Evolutionary conservation across 495 filamentous ascomycete genomes (phyloP).

Genomic region (Talaromyces wortmannii): DNA sequence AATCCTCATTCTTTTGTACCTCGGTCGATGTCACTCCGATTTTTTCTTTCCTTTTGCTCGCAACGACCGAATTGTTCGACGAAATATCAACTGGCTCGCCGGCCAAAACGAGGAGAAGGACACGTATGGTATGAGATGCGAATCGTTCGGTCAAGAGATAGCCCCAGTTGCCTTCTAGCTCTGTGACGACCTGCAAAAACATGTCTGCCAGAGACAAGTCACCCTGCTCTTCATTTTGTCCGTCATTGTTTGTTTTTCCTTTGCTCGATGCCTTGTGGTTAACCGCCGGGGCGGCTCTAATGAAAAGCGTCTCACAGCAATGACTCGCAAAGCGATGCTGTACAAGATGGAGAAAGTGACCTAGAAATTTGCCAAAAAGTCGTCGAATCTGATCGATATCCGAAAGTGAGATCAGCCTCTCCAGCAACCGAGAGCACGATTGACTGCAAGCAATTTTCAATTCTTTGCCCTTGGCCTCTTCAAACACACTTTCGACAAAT

Average conservation of each 20-base stretch:
- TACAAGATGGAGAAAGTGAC: slow-evolving; percentile 83
- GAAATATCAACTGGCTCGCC: slow-evolving; percentile 66
- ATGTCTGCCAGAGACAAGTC: slow-evolving; percentile 71
- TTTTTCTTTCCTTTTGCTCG: slow-evolving; percentile 87
- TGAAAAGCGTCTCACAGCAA: slow-evolving; percentile 91
- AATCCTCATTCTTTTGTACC: slow-evolving; percentile 17
- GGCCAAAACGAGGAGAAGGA: slow-evolving; percentile 77
- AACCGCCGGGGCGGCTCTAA: slow-evolving; percentile 70
- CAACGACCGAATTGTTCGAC: slow-evolving; percentile 60
- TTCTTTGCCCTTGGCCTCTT: slow-evolving; percentile 84
- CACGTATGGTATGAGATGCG: slow-evolving; percentile 83
- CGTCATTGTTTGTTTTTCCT: slow-evolving; percentile 29
- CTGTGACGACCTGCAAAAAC: slow-evolving; percentile 73
- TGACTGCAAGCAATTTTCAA: slow-evolving; percentile 93
- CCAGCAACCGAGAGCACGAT: slow-evolving; percentile 88
- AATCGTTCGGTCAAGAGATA: slow-evolving; percentile 81
- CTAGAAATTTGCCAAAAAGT: slow-evolving; percentile 74
- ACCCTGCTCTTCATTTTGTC: slow-evolving; percentile 21
- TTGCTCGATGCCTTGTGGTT: slow-evolving; percentile 50
- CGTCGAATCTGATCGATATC: slow-evolving; percentile 74
- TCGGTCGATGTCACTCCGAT: slow-evolving; percentile 44
- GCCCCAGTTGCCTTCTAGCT: slow-evolving; percentile 77
- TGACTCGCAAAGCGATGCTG: slow-evolving; percentile 95
- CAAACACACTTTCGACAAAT: slow-evolving; percentile 80
- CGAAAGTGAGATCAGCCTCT: slow-evolving; percentile 79